Evolutionary conservation across 73 alveolate genomes (phyloP), one percentile per base, ranked within the genome.

Genomic region (Tetrahymena borealis): DNA sequence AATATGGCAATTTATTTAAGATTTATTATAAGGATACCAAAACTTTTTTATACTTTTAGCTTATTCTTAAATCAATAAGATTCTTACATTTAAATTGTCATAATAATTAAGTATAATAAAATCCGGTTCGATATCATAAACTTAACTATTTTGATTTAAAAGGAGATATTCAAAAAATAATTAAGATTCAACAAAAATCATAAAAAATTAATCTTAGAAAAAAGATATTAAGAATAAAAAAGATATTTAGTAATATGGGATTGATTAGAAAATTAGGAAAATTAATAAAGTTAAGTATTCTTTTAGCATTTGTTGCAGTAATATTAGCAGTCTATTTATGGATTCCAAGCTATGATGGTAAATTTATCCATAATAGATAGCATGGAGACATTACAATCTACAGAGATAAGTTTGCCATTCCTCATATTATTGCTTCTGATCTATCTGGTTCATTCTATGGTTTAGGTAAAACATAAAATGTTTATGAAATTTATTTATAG

Each of bases 361-460:
- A 13, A 3, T 18, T 60, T 24, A 24, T 24, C 16, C 85, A 60
- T 15, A 60, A 35, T 20, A 60, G 85, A 60, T 24, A 60, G n/a
- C 28, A 60, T 1, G 85, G 85, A 5, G 85, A 60, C 9, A 60
- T 60, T 28, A 60, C 20, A 18, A 60, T 60, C 9, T 60, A 60
- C 28, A 60, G 94, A 60, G 94, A 94, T 18, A 24, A 38, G 33
- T 42, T n/a, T 60, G 95, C 93, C 15, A 93, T 93, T 18, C 95
- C 95, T 33, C 95, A 93, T 39, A 93, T 93, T 1, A 79, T 78
- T 79, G 92, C 93, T 13, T 28, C 28, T 11, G 32, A 33, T 39
- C 12, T 79, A 31, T 28, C 24, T 32, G 92, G 91, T 38, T 91
- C 93, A 24, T 79, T 78, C 33, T 93, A 93, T 93, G 95, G 95